These are phyloP conservation scores for Lathyrus aphaca DNA, from an alignment of 306 rosid genomes.

Conservation along the genomic window DNA sequence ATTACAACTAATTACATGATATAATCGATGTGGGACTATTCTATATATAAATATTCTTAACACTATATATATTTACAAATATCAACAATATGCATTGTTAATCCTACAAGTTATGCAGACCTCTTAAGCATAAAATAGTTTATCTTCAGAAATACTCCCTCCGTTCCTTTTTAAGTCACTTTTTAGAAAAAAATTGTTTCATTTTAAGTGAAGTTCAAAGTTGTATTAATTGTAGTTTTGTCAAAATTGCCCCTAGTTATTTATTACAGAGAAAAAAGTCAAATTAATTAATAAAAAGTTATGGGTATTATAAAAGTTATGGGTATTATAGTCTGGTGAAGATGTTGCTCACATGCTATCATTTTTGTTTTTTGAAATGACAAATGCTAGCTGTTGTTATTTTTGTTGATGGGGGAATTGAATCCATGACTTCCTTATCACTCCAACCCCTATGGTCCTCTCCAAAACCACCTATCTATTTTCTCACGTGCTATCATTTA, in stretches of 20 bases:
- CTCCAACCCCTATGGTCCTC: not conserved
- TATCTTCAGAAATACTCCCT: slow-evolving; percentile 3
- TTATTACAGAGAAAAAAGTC: no score
- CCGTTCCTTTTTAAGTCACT: no score
- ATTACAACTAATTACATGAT: no score
- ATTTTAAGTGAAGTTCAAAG: no score
- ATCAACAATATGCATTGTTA: slow-evolving; percentile 18
- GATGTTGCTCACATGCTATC: slow-evolving; percentile 23
- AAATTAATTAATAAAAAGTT: no score
- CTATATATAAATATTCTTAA: no score
- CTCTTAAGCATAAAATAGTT: not conserved
- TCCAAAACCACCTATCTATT: not conserved
- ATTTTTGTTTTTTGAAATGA: not conserved
- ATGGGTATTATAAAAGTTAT: no score
- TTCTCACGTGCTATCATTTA: slow-evolving; percentile 23
- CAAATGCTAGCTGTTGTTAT: not conserved
- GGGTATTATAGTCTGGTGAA: slow-evolving; percentile 6
- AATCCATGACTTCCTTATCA: not conserved
- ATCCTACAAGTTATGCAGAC: slow-evolving; percentile 5
- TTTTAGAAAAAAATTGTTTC: no score
- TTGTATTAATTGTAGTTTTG: no score
- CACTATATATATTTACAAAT: no score
- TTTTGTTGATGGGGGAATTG: not conserved
- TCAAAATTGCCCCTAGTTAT: no score
- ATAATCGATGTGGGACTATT: no score